phyloP scores from a whole-genome alignment of 129 eudicot genomes.

The Tagetes erecta region DNA sequence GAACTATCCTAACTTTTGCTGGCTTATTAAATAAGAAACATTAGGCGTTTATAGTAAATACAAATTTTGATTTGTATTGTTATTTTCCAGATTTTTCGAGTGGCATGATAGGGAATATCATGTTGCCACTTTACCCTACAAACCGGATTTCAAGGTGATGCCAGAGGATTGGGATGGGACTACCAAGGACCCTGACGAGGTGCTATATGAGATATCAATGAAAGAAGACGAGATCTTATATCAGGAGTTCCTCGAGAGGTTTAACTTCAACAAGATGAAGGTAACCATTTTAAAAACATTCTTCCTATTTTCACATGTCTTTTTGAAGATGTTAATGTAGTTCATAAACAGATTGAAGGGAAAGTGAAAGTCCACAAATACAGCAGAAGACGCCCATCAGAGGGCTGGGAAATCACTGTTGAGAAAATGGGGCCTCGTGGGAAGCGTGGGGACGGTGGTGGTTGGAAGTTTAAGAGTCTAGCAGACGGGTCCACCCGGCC shows the following conservation, averaged over 20 bases:
- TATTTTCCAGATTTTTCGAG: slow-evolving; percentile 61
- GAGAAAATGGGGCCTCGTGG: slow-evolving; percentile 78
- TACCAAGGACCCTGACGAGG: slow-evolving; percentile 93
- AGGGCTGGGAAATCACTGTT: slow-evolving; percentile 85
- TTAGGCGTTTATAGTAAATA: background rate
- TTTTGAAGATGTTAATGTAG: slow-evolving; percentile 8
- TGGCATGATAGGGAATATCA: slow-evolving; percentile 92
- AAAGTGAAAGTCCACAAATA: slow-evolving; percentile 79
- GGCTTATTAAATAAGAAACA: background rate
- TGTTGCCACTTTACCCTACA: slow-evolving; percentile 83
- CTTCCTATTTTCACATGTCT: background rate
- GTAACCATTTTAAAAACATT: slow-evolving; percentile 28
- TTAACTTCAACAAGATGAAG: slow-evolving; percentile 91
- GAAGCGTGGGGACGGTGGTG: slow-evolving; percentile 91
- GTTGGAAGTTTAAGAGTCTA: slow-evolving; percentile 76
- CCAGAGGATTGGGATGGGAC: slow-evolving; percentile 99
- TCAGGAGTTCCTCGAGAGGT: slow-evolving; percentile 74
- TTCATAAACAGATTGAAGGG: slow-evolving; percentile 54
- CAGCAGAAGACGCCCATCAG: slow-evolving; percentile 79
- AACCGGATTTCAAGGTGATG: slow-evolving; percentile 94
- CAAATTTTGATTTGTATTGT: background rate
- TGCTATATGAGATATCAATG: slow-evolving; percentile 89
- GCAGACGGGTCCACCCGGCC: slow-evolving; percentile 88
- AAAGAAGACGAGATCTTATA: slow-evolving; percentile 85
- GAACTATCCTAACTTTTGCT: slow-evolving; percentile 3